Evolutionary conservation across 2,329 filamentous ascomycete species (phyloP).

Genomic region (Neofusicoccum ribis): DNA sequence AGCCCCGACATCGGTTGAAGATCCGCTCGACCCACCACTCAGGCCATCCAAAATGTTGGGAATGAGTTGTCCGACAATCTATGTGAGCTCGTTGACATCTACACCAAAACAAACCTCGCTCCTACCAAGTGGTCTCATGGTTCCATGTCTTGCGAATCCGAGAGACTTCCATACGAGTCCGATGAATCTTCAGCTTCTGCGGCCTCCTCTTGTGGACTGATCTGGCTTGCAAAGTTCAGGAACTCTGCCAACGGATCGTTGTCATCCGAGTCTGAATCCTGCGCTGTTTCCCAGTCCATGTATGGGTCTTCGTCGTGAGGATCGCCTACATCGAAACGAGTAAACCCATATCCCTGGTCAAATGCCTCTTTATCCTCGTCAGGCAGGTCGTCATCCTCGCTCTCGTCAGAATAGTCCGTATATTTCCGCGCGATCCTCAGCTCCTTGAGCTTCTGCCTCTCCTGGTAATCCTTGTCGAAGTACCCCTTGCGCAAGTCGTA

Average conservation of each 20-base stretch:
- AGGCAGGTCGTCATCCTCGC: not conserved
- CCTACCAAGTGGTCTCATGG: not conserved
- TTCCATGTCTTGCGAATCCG: not conserved
- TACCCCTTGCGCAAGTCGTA: not conserved
- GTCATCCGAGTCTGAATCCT: not conserved
- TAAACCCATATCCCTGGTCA: not conserved
- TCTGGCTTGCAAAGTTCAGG: not conserved
- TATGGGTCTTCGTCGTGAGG: not conserved
- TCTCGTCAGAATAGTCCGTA: not conserved
- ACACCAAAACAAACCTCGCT: not conserved
- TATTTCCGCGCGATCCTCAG: conserved; percentile 2
- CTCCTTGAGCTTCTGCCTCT: conserved; percentile 7
- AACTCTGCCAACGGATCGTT: not conserved
- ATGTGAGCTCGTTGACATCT: not conserved
- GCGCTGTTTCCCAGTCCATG: not conserved
- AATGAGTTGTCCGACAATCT: not conserved
- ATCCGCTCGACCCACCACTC: conserved; percentile 10
- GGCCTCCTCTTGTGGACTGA: too few relatives aligned
- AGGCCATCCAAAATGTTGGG: not conserved
- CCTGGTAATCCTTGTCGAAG: not conserved
- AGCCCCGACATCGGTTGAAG: conserved; percentile 8
- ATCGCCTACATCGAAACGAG: not conserved
- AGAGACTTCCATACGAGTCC: not conserved
- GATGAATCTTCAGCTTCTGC: not conserved
- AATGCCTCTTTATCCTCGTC: not conserved